Conservation (phyloP, 1,284 basidiomycete genomes). For the Heimioporus punctisporus region DNA sequence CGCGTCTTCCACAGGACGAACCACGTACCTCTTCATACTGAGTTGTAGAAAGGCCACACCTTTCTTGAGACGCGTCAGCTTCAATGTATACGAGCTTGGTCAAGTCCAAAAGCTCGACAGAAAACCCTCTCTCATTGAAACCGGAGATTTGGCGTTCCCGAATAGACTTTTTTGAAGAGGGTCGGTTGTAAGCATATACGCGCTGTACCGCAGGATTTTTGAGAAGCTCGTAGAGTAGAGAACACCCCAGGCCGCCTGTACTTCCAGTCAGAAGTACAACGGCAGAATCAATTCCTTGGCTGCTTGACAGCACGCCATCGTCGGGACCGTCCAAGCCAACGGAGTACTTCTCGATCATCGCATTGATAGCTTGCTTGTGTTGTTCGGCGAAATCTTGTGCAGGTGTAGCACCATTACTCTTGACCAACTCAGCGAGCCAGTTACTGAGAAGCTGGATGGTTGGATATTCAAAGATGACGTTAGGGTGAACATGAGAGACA, state of each 20-base stretch:
- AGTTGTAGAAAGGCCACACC: constrained; percentile 17
- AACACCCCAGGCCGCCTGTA: constrained; percentile 38
- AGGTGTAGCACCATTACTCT: not conserved
- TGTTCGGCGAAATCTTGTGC: constrained; percentile 1
- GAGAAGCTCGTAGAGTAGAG: constrained; percentile 32
- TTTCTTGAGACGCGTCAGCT: constrained; percentile 20
- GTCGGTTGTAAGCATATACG: constrained; percentile 34
- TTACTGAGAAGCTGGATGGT: constrained; percentile 22
- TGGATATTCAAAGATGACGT: constrained; percentile 29
- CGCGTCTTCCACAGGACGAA: not conserved
- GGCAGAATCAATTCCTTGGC: constrained; percentile 3
- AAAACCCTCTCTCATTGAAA: constrained; percentile 19
- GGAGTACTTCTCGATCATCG: constrained; percentile 31
- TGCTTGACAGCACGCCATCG: constrained; percentile 7
- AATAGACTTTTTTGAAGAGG: constrained; percentile 11
- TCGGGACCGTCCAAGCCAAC: constrained; percentile 14
- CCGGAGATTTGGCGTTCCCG: constrained; percentile 18
- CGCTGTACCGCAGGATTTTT: constrained; percentile 15
- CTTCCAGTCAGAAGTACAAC: constrained; percentile 37
- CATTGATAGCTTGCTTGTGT: constrained; percentile 19
- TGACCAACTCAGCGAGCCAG: constrained; percentile 16
- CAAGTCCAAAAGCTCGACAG: constrained; percentile 12
- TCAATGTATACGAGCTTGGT: constrained; percentile 27
- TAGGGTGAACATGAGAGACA: constrained; percentile 10
- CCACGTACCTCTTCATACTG: constrained; percentile 18